Percentiles rank a stretch among this genome's conserved stretches.
These are phyloP conservation scores for Lodderomyces theae DNA, from an alignment of 1,139 yeast genomes.

Conservation along the genomic window DNA sequence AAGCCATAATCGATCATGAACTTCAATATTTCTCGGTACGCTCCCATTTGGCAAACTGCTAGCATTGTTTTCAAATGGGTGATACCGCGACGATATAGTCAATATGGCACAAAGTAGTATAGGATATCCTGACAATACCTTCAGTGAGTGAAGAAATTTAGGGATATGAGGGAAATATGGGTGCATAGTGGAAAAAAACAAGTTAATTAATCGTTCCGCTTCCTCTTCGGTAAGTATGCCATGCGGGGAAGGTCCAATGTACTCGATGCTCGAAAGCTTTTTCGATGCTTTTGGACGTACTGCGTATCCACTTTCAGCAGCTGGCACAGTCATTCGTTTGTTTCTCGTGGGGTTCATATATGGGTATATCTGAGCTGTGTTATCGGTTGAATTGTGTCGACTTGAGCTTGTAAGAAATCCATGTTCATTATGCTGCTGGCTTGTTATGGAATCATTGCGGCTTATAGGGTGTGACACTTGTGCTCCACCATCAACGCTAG, in stretches of 20 bases:
- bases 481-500: not conserved
- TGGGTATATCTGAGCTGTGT: slow-evolving; percentile 3
- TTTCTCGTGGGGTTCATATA: slow-evolving; percentile 15
- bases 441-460: not conserved
- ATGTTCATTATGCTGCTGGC: not conserved
- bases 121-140: slow-evolving; percentile 72
- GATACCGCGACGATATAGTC: slow-evolving; percentile 77
- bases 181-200: slow-evolving; percentile 77
- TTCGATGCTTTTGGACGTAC: slow-evolving; percentile 55
- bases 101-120: slow-evolving; percentile 75
- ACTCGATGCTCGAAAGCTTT: slow-evolving; percentile 57
- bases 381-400: not conserved
- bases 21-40: slow-evolving; percentile 51
- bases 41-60: slow-evolving; percentile 25
- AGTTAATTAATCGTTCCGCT: slow-evolving; percentile 58
- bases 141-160: slow-evolving; percentile 62
- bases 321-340: slow-evolving; percentile 23
- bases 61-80: slow-evolving; percentile 46
- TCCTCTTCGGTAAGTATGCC: slow-evolving; percentile 66
- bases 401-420: not conserved
- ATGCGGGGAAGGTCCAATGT: slow-evolving; percentile 51
- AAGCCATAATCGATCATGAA: slow-evolving; percentile 80
- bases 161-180: slow-evolving; percentile 91
- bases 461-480: not conserved
- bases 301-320: slow-evolving; percentile 44